A percentile compares a stretch with the other conserved stretches of the same genome.
Evolutionary conservation across 345 rosid genomes (phyloP).

Genomic region (Bruguiera sexangula): DNA sequence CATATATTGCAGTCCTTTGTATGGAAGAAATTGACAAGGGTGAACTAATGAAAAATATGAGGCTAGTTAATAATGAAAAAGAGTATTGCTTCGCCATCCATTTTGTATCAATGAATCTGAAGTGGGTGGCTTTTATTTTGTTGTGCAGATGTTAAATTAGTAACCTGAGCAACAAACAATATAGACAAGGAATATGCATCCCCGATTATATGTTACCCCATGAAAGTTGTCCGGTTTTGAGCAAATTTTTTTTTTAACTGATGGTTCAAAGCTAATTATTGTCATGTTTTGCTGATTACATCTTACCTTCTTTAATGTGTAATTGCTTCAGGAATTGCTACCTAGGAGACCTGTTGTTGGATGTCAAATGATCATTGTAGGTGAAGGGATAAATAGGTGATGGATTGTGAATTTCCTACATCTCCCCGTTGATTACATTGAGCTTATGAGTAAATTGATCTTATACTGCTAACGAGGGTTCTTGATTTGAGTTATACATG

Average conservation of each 20-base stretch:
- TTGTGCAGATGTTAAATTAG: neutral
- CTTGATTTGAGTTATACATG: slow-evolving; percentile 38
- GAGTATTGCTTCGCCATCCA: neutral
- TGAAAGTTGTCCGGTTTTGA: neutral
- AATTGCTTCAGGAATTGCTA: slow-evolving; percentile 60
- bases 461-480: slow-evolving; percentile 40
- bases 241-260: neutral
- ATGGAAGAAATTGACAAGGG: neutral
- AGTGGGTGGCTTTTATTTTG: neutral
- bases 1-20: neutral
- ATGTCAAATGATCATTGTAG: slow-evolving; percentile 42
- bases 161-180: slow-evolving; percentile 2
- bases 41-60: neutral
- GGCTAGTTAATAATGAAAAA: neutral
- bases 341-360: slow-evolving; percentile 52
- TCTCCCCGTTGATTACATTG: slow-evolving; percentile 29
- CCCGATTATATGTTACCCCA: neutral
- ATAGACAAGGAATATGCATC: neutral
- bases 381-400: slow-evolving; percentile 35
- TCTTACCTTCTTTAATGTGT: slow-evolving; percentile 1
- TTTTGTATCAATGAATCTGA: neutral
- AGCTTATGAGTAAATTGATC: slow-evolving; percentile 33
- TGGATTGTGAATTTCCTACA: slow-evolving; percentile 37
- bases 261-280: slow-evolving; percentile 3
- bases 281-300: slow-evolving; percentile 5